Percentiles rank a stretch among this genome's conserved stretches.
Evolutionary conservation across 805 yeast genomes (phyloP).

Genomic region (Ogataea kodamae): DNA sequence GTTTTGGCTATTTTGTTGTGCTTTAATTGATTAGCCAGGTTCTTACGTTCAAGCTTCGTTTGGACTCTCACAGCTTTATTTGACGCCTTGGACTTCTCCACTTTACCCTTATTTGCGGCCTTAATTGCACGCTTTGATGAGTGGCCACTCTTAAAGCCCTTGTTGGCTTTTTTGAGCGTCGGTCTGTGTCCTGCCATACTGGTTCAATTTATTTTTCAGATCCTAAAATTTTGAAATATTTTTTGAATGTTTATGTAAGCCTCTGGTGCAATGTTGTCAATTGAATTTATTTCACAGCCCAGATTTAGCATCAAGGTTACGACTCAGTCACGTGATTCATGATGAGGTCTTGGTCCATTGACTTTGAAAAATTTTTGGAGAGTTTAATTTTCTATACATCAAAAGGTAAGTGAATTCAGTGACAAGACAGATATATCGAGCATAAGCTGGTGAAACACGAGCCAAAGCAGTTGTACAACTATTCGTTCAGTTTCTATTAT

Average conservation of each 20-base stretch:
- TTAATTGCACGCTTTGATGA: constrained; percentile 85
- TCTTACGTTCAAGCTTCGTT: constrained; percentile 65
- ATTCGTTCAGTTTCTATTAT: too few species aligned
- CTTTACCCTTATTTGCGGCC: constrained; percentile 78
- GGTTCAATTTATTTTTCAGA: constrained; percentile 8
- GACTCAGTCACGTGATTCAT: constrained; percentile 9
- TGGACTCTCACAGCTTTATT: constrained; percentile 38
- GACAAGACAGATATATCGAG: constrained; percentile 1
- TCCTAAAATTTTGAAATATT: constrained; percentile 11
- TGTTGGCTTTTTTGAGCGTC: constrained; percentile 78
- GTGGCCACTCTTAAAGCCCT: constrained; percentile 89
- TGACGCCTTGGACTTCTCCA: constrained; percentile 55
- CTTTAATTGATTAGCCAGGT: constrained; percentile 73
- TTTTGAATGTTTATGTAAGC: constrained; percentile 6
- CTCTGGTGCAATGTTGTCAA: constrained; percentile 6
- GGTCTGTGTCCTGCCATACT: constrained; percentile 79
- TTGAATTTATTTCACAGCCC: too few species aligned
- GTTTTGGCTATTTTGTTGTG: constrained; percentile 63
- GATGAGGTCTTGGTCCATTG: constrained; percentile 10
- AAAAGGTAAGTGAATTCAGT: constrained; percentile 7
- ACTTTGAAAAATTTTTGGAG: constrained; percentile 18
- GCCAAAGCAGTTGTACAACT: too few species aligned
- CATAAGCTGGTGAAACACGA: neutral
- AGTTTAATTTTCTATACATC: constrained; percentile 11
- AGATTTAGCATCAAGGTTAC: too few species aligned